Evolutionary conservation across 176 grass and related monocot genomes (phyloP).

Genomic region (Musa acuminata): DNA sequence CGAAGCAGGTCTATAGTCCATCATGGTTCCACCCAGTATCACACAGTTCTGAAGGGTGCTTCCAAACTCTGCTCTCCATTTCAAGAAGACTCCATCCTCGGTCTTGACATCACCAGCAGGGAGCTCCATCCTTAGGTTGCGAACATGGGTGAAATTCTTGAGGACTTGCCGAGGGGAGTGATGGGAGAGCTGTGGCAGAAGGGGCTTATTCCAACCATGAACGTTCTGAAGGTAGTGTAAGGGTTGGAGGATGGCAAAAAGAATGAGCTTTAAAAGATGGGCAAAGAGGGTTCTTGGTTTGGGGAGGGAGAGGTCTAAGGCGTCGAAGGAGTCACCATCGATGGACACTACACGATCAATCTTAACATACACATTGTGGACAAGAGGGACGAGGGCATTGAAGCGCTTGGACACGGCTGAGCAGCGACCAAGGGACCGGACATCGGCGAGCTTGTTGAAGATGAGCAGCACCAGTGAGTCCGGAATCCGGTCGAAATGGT

Average conservation of each 20-base stretch:
- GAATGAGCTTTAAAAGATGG: neutral
- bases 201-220: neutral
- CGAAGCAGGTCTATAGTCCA: neutral
- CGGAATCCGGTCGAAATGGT: neutral
- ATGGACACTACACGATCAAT: neutral
- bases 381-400: neutral
- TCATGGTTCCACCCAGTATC: neutral
- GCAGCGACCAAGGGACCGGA: conserved; percentile 1
- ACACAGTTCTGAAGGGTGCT: conserved; percentile 1
- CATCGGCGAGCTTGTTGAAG: conserved; percentile 3
- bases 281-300: neutral
- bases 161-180: neutral
- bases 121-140: conserved; percentile 1
- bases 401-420: neutral
- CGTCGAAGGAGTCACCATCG: neutral
- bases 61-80: neutral
- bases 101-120: neutral
- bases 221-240: neutral
- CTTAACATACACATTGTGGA: neutral
- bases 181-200: neutral
- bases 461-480: neutral
- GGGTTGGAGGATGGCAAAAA: neutral
- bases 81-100: neutral
- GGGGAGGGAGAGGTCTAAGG: neutral
- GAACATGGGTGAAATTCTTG: neutral